Evolutionary conservation across 768 basidiomycete species (phyloP).

Genomic region (Mycena vulgaris): DNA sequence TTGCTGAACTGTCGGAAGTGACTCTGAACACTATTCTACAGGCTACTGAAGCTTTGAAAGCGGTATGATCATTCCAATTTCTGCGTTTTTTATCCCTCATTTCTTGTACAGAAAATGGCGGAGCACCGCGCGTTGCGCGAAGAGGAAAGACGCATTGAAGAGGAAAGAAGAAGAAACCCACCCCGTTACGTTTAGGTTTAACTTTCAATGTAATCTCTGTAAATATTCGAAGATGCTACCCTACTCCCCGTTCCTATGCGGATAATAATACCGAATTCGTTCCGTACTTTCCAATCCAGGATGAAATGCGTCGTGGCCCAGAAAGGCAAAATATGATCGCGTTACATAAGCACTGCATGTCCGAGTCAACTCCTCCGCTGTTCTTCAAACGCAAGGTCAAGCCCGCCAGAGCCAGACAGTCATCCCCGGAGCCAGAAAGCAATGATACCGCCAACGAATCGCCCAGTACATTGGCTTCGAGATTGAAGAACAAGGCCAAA

Average conservation of each 20-base stretch:
- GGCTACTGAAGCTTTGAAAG: constrained; percentile 37
- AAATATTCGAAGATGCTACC: neutral
- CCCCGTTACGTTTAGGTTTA: constrained; percentile 22
- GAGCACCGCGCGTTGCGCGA: constrained; percentile 35
- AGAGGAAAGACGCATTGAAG: constrained; percentile 31
- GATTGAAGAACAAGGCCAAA: constrained; percentile 81
- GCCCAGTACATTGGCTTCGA: constrained; percentile 73
- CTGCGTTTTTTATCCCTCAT: neutral
- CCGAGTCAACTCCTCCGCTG: constrained; percentile 60
- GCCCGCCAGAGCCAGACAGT: constrained; percentile 57
- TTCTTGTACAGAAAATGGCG: constrained; percentile 35
- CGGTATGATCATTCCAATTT: constrained; percentile 9
- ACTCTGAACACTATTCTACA: constrained; percentile 36
- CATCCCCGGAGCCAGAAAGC: constrained; percentile 55
- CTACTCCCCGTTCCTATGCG: no score
- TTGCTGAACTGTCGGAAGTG: constrained; percentile 34
- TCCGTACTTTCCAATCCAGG: no score
- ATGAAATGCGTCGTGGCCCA: no score
- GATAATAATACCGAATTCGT: no score
- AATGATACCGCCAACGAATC: constrained; percentile 61
- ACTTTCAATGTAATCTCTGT: neutral
- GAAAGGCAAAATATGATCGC: no score
- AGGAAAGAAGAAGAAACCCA: constrained; percentile 28
- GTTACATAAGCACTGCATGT: no score
- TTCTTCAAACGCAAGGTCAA: constrained; percentile 69